Evolutionary conservation across 2,329 filamentous ascomycete genomes (phyloP), one percentile per base, ranked within the genome.

Genomic region (Thelonectria discophora): DNA sequence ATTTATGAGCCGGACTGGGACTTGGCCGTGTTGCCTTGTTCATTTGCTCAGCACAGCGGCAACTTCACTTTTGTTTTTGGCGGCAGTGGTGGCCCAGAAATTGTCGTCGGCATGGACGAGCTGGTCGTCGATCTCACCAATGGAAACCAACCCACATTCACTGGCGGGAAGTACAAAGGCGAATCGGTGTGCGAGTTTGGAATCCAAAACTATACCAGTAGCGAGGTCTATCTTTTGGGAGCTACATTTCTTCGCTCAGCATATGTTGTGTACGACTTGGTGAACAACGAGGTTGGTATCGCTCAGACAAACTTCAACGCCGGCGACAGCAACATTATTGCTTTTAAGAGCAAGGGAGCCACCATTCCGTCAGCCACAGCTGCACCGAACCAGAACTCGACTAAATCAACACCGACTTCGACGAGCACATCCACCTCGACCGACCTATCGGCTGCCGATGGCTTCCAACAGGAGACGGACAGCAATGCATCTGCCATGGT

Each of bases 211-310:
- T 77, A 79, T 51, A 79, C 74, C 20, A 42, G 18, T 17, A 69
- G 69, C 20, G 63, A 73, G 2, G 75, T 80, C 0, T 84, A 75
- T 65, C 75, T 87, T 43, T 79, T 88, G 10, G 86, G 86, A 45
- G 85, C 86, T 67, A 85, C 82, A 0, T 88, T 88, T 70, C 73
- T 88, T 32, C 81, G 86, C 55, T 87, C 84, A 1, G 85, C 85
- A 1, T 88, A 87, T 63, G 82, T 87, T 6, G 84, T 87, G 8
- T 88, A 86, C 64, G 86, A 88, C 64, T 75, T 87, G 18, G 78
- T 81, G 52, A 87, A 87, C 73, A 84, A 86, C 70, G 76, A 87
- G 68, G 78, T 88, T 57, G 84, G 72, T 17, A 74, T 88, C 18
- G 86, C 85, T 4, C 76, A 79, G 15, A 86, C 86, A 11, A 78